Evolutionary conservation across 2,329 filamentous ascomycete genomes (phyloP), one percentile per base, ranked within the genome.

Genomic region (Pseudopithomyces maydicus): DNA sequence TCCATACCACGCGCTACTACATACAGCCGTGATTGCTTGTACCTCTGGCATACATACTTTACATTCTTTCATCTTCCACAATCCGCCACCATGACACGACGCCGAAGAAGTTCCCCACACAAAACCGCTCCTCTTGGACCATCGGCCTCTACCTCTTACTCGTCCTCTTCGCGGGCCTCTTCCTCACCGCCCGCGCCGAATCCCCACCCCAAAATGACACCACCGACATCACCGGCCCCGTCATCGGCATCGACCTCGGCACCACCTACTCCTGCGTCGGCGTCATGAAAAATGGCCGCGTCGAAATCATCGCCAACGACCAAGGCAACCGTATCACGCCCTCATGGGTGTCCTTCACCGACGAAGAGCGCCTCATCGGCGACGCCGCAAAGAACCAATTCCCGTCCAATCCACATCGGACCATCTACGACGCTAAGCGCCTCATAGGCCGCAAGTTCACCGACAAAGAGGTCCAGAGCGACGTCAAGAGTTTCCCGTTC

Each of bases 261-360:
- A 98, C 94, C 76, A 98, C 94, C 72, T 98, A 98, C 87, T 97
- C 94, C 59, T 94, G 94, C 55, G 94, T 98, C 61, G 94, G 93
- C 74, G 84, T 98, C 66, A 97, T 98, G 93, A 94, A 98, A 85
- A 95, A 94, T 81, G 96, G 96, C 85, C 81, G 85, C 55, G 92
- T 94, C 71, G 92, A 89, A 81, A 98, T 98, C 78, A 98, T 98
- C 78, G 94, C 97, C 82, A 98, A 98, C 86, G 26, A 35, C 33
- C 1, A 61, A 92, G 90, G 91, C 87, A 89, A 90, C 67, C 87
- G 92, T 75, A 96, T 92, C 78, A 96, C 92, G 53, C 92, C 94
- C 51, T 98, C 94, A 56, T 92, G 97, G 56, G 94, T 98, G 65
- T 95, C 91, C 71, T 98, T 98, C 79, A 89, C 93, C 66, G 92